Evolutionary conservation across 2,329 filamentous ascomycete species (phyloP), one percentile per base, ranked within the genome.

Genomic region (Diaporthe sp.): DNA sequence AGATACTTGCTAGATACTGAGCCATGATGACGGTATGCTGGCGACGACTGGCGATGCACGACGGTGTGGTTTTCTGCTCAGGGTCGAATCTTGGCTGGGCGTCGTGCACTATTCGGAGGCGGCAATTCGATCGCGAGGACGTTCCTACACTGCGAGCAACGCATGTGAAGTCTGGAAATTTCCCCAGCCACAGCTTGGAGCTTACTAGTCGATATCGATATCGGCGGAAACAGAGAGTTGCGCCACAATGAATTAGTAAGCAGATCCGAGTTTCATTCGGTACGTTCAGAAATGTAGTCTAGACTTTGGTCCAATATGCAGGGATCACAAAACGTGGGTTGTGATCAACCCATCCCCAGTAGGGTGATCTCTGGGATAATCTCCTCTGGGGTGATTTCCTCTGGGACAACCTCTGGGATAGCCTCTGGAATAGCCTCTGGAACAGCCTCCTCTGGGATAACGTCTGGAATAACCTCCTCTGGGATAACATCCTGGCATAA

Each of bases 1-100:
- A 99, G 88, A 99, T 99, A 84, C 95, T 98, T 82, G 97, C 97
- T 85, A 99, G 94, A 85, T 98, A 98, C 90, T 98, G 98, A 83
- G 96, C 96, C 96, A 98, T 98, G 76, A 71, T 85, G 80, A 76
- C 39, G 61, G 72, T 37, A 15, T 58, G 17, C 39, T 61, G n/a
- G 70, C 22, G 47, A 8, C 31, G n/a, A n/a, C 20, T 68, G 31
- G n/a, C 53, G 70, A 31, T 65, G 25, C 39, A 76, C 53, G 55
- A 10, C 28, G 37, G 25, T 55, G 15, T 34, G 8, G 42, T 49
- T n/a, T 37, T 39, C 37, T 34, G 47, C 47, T 76, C 68, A 37
- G 58, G 39, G 31, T 61, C 42, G 31, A 53, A 20, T 51, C 67
- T 42, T 58, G 67, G 63, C 51, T 55, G 60, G 72, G 75, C 55